Conservation (phyloP, 2,329 filamentous ascomycete species). For the Geoglossum cookeanum region DNA sequence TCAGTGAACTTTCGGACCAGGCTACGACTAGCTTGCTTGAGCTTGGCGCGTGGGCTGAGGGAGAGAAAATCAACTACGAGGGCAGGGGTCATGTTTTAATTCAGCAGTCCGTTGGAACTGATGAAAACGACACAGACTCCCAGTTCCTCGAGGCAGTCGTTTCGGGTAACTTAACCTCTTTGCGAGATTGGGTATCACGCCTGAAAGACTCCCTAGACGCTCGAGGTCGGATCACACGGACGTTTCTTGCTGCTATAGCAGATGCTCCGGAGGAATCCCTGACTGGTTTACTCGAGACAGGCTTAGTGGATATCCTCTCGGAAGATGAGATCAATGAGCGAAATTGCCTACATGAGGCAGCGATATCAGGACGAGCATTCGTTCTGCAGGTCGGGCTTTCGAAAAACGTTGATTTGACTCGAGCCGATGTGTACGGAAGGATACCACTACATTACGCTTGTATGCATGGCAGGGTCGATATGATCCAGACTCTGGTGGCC, state of each 20-base stretch:
- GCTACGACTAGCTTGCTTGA: conserved; percentile 92
- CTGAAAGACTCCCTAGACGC: conserved; percentile 42
- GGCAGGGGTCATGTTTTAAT: conserved; percentile 40
- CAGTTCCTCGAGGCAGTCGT: conserved; percentile 76
- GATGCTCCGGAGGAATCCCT: conserved; percentile 65
- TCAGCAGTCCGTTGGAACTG: conserved; percentile 37
- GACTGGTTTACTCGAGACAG: conserved; percentile 57
- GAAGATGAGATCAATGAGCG: conserved; percentile 96
- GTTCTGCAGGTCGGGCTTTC: conserved; percentile 61
- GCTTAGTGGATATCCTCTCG: conserved; percentile 72
- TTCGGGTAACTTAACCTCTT: conserved; percentile 54
- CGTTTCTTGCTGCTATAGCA: conserved; percentile 76
- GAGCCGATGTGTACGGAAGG: conserved; percentile 82
- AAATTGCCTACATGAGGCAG: conserved; percentile 91
- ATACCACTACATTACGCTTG: conserved; percentile 91
- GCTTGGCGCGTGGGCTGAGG: conserved; percentile 90
- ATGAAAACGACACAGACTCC: conserved; percentile 78
- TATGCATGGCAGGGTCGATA: conserved; percentile 76
- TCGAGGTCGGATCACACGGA: conserved; percentile 64
- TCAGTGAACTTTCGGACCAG: conserved; percentile 90
- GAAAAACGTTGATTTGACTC: conserved; percentile 54
- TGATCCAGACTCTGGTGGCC: conserved; percentile 55
- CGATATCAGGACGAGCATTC: conserved; percentile 71
- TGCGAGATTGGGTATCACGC: conserved; percentile 65
- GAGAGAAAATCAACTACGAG: conserved; percentile 77